Base-by-base conservation (phyloP, 2,329 filamentous ascomycete genomes). In the Chaetomium globosum region DNA sequence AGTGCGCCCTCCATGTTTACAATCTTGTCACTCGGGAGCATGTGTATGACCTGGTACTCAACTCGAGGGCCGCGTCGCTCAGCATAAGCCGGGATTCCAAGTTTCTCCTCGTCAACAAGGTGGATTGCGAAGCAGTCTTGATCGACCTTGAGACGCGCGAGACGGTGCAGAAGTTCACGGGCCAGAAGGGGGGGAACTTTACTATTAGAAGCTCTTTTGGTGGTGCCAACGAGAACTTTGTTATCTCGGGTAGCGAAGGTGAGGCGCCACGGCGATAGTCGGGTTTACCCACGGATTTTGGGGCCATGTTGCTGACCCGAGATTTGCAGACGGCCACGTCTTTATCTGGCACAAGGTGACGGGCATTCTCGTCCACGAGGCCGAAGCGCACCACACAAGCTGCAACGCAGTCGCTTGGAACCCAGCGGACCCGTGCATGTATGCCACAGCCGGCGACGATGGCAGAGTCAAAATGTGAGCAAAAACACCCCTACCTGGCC, bases 381-480 rank as follows among this genome's bases (percentile, higher is more conserved):
- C 98, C 2, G 84, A 87, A 36, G 93, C 88, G 0, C 94, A 98
- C 72, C 80, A 81, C 7, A 83, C 85, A 13, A 89, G 92, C 39
- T 94, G 95, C 69, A 98, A 97, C 75, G 86, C 92, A 8, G 90
- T 96, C 46, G 85, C 89, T 26, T 99, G 95, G 94, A 95, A 94
- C 73, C 93, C 95, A 1, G 83, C 80, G 12, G 87, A 97, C 73
- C 88, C 92, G 0, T 86, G 86, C 67, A 89, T 97, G 81, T 92
- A 97, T 77, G 95, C 93, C 19, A 94, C 93, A 13, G 94, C 91
- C 65, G 93, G 94, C 21, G 95, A 99, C 75, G 95, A 98, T 74
- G 83, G 84, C 61, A 88, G 85, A 74, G 89, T 98, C 69, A 89
- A 89, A 78, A 93, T 99, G 90, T 97, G 81, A 82, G 90, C 28